Percentiles rank a stretch among this genome's conserved stretches.
phyloP scores from a whole-genome alignment of 1,139 yeast species.

The Lodderomyces parapsilosis region DNA sequence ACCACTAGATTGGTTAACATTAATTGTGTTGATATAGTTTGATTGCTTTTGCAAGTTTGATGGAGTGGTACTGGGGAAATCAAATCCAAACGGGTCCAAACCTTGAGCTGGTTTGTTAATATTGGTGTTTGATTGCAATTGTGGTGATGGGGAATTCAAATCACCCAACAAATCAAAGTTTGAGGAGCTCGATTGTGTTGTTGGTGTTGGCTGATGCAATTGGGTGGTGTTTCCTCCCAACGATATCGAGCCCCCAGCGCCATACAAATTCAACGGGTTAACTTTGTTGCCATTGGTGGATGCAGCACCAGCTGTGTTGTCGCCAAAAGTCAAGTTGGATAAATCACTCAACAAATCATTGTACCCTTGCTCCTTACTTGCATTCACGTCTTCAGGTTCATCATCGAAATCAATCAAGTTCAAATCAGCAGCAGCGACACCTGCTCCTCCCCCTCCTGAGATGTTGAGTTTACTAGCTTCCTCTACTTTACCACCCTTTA shows the following conservation, averaged over 20 bases:
- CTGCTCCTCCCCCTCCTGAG: conserved; percentile 19
- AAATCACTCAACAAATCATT: conserved; percentile 73
- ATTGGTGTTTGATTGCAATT: conserved; percentile 44
- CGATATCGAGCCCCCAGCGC: conserved; percentile 46
- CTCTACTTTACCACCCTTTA: conserved; percentile 62
- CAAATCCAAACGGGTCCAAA: conserved; percentile 54
- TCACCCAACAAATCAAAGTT: conserved; percentile 44
- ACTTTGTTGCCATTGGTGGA: conserved; percentile 22
- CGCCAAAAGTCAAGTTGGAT: conserved; percentile 56
- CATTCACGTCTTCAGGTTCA: conserved; percentile 44
- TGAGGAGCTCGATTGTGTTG: conserved; percentile 9
- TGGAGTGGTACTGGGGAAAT: conserved; percentile 44
- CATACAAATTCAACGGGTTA: conserved; percentile 42
- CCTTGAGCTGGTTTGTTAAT: conserved; percentile 13
- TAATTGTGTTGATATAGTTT: conserved; percentile 16
- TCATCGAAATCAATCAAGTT: conserved; percentile 82
- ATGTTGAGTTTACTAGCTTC: conserved; percentile 60
- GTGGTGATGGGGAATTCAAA: conserved; percentile 44
- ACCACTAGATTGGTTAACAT: conserved; percentile 33
- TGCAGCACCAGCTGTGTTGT: conserved; percentile 12
- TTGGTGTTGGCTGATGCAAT: conserved; percentile 14
- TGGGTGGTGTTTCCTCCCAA: conserved; percentile 27
- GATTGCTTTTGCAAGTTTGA: conserved; percentile 24
- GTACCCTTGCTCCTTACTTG: conserved; percentile 46
- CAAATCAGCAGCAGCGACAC: conserved; percentile 43